Evolutionary conservation across 768 basidiomycete species (phyloP).

Genomic region (Tulasnella sp.): DNA sequence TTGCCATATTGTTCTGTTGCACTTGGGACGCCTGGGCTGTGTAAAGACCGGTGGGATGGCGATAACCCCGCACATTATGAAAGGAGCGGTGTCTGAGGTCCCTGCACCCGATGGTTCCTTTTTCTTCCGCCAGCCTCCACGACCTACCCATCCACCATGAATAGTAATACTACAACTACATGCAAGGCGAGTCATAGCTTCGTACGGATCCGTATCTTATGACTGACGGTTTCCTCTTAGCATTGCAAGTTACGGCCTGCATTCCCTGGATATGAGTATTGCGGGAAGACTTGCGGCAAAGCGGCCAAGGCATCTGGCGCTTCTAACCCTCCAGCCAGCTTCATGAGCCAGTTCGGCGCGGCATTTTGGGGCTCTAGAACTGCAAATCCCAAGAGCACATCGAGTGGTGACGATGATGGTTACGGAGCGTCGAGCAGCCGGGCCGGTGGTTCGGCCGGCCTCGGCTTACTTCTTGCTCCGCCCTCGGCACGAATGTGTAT

Average conservation of each 20-base stretch:
- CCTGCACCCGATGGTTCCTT: background rate
- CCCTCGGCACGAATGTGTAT: background rate
- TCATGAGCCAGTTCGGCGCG: too few species aligned
- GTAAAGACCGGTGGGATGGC: background rate
- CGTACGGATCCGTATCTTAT: background rate
- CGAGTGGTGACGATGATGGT: background rate
- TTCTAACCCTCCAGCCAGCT: background rate
- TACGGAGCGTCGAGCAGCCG: background rate
- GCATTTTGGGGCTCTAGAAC: background rate
- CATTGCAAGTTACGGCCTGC: background rate
- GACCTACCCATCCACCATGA: background rate
- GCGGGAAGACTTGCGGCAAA: background rate
- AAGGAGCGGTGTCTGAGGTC: background rate
- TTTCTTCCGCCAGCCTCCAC: background rate
- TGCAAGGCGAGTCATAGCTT: background rate
- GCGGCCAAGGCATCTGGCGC: background rate
- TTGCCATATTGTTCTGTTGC: background rate
- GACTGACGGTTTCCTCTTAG: background rate
- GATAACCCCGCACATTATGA: background rate
- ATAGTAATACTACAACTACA: background rate
- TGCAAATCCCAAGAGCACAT: background rate
- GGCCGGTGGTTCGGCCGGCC: background rate
- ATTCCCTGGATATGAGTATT: background rate
- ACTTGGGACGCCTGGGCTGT: background rate
- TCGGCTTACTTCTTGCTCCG: background rate